Evolutionary conservation across 345 rosid species (phyloP).

Genomic region (Salix koriyanagi): DNA sequence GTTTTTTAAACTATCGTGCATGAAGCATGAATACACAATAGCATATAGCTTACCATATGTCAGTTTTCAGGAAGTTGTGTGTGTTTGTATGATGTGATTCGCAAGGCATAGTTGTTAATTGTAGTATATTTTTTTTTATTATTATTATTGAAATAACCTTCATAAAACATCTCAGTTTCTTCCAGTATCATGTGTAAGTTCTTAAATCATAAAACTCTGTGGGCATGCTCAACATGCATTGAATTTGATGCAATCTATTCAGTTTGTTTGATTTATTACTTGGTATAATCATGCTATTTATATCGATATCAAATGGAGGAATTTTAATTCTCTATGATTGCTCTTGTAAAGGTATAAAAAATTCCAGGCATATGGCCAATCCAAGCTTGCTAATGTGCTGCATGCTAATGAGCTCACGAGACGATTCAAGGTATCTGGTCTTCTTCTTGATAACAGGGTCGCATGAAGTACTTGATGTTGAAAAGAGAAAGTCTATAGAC

Average conservation of each 20-base stretch:
- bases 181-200: background rate
- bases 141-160: background rate
- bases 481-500: background rate
- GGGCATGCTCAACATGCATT: background rate
- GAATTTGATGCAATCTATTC: background rate
- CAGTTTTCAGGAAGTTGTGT: background rate
- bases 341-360: constrained; percentile 40
- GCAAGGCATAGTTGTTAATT: background rate
- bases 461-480: background rate
- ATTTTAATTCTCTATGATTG: background rate
- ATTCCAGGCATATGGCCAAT: constrained; percentile 42
- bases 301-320: background rate
- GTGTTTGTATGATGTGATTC: background rate
- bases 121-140: background rate
- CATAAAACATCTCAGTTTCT: background rate
- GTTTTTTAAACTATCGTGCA: background rate
- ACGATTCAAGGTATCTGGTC: background rate
- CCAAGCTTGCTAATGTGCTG: constrained; percentile 1
- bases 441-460: background rate
- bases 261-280: background rate
- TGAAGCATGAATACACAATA: background rate
- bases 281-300: background rate
- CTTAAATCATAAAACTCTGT: background rate
- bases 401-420: constrained; percentile 5
- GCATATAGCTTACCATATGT: background rate